These are phyloP conservation scores for Xylaria scruposa DNA, from an alignment of 495 filamentous ascomycete genomes.

Conservation along the genomic window DNA sequence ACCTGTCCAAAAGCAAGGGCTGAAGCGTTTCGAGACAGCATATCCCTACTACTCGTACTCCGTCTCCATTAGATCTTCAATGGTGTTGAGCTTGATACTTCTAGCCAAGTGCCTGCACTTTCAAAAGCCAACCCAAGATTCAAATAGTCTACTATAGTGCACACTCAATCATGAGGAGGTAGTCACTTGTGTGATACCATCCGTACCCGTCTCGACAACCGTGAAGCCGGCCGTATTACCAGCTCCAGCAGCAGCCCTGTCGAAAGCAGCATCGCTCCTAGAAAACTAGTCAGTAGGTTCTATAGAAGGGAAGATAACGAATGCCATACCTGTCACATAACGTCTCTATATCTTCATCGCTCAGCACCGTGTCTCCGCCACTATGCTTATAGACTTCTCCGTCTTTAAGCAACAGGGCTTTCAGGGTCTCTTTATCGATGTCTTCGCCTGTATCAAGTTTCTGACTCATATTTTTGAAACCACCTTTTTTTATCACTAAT, in stretches of 20 bases:
- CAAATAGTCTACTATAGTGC: not conserved
- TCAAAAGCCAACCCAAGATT: not conserved
- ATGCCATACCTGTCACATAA: conserved; percentile 66
- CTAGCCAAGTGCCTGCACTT: conserved; percentile 14
- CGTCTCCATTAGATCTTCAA: not conserved
- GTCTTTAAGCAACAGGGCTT: conserved; percentile 65
- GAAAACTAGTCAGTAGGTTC: conserved; percentile 20
- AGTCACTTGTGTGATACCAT: conserved; percentile 50
- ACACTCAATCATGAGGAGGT: conserved; percentile 7
- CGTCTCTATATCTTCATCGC: conserved; percentile 75
- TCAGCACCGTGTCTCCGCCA: conserved; percentile 68
- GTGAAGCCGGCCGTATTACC: conserved; percentile 68
- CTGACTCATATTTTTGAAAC: conserved; percentile 69
- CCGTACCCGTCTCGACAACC: conserved; percentile 67
- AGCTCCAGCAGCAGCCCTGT: conserved; percentile 74
- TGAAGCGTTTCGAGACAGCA: not conserved
- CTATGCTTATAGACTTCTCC: conserved; percentile 68
- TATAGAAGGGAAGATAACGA: not conserved
- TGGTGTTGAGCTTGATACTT: conserved; percentile 4
- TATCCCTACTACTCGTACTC: not conserved
- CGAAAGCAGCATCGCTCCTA: conserved; percentile 84
- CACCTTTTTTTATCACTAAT: conserved; percentile 92
- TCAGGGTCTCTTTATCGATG: conserved; percentile 64
- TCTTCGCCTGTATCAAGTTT: conserved; percentile 57
- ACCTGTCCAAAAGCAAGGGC: conserved; percentile 20